Evolutionary conservation across 2,329 filamentous ascomycete species (phyloP), one percentile per base, ranked within the genome.

Genomic region (Colletotrichum tropicale): DNA sequence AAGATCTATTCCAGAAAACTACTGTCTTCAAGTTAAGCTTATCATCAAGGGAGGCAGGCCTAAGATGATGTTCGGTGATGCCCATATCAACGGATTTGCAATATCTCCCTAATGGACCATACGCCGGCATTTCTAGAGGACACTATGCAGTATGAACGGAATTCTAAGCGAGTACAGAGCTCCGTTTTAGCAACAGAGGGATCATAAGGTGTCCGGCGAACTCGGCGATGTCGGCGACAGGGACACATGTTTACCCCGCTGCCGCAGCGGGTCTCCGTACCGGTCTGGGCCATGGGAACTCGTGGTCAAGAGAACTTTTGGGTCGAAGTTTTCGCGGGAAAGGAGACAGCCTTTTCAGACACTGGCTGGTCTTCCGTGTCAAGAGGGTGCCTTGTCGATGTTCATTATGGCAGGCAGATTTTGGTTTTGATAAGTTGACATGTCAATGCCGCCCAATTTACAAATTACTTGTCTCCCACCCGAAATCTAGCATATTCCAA

Each of bases 331-430:
- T 52, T 52, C 10, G 12, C 13, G 43, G 43, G 43, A 12, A 52
- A 8, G 43, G 12, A 3, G n/a, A 52, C 10, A 21, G 4, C 0
- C 4, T 6, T 52, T 21, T 1, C 1, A 5, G 10, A 7, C 0
- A 52, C 9, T 2, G 1, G n/a, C 0, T 5, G n/a, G n/a, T 3
- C 6, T 52, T 8, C 43, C 43, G n/a, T 52, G 4, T 8, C 18
- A n/a, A 1, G 9, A 52, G 6, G 10, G 10, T 5, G n/a, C 0
- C n/a, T 52, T 52, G 38, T 52, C 43, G 13, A 8, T 13, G n/a
- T 3, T 8, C 43, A 48, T 0, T 1, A 10, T 0, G 8, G 16
- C 3, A 48, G 38, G 1, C 38, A n/a, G 38, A 18, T 43, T 18
- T 43, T 43, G 38, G n/a, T n/a, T 1, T 43, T n/a, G 38, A n/a